phyloP scores from a whole-genome alignment of 2,329 filamentous ascomycete genomes.

The Sclerotinia sclerotiorum region DNA sequence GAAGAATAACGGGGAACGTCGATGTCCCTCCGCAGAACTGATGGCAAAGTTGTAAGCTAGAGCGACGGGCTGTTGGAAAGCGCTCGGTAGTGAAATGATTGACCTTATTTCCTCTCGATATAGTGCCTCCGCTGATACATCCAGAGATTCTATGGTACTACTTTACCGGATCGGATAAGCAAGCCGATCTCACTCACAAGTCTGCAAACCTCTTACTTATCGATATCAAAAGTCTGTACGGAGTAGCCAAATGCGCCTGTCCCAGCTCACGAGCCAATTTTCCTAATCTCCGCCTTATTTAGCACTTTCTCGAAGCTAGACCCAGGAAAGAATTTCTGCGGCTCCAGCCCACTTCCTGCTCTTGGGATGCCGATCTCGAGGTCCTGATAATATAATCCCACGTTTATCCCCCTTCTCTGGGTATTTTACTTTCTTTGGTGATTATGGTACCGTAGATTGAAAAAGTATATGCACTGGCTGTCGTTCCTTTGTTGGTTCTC shows the following conservation, averaged over 20 bases:
- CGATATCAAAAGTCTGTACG: not conserved
- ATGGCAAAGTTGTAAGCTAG: slow-evolving; percentile 11
- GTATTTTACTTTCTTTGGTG: not conserved
- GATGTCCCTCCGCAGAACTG: slow-evolving; percentile 12
- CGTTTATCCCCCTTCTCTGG: not conserved
- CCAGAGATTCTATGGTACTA: not conserved
- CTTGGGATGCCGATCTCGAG: slow-evolving; percentile 17
- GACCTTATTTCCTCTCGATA: not conserved
- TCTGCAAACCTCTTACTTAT: slow-evolving; percentile 6
- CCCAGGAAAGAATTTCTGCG: slow-evolving; percentile 9
- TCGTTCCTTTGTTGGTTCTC: not conserved
- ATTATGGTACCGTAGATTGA: not conserved
- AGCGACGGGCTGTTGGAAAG: slow-evolving; percentile 1
- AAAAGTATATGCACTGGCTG: not conserved
- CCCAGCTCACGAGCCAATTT: slow-evolving; percentile 20
- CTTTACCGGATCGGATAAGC: slow-evolving; percentile 11
- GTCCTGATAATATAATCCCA: slow-evolving; percentile 7
- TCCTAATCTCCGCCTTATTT: slow-evolving; percentile 22
- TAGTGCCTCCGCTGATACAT: slow-evolving; percentile 1
- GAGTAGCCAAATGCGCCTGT: slow-evolving; percentile 9
- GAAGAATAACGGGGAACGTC: slow-evolving; percentile 17
- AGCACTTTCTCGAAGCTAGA: slow-evolving; percentile 13
- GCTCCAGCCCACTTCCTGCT: slow-evolving; percentile 22
- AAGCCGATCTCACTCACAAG: slow-evolving; percentile 5
- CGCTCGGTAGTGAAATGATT: slow-evolving; percentile 10